These are phyloP conservation scores for Ampelocalamus luodianensis DNA, from an alignment of 176 grass and related monocot genomes.

Conservation along the genomic window DNA sequence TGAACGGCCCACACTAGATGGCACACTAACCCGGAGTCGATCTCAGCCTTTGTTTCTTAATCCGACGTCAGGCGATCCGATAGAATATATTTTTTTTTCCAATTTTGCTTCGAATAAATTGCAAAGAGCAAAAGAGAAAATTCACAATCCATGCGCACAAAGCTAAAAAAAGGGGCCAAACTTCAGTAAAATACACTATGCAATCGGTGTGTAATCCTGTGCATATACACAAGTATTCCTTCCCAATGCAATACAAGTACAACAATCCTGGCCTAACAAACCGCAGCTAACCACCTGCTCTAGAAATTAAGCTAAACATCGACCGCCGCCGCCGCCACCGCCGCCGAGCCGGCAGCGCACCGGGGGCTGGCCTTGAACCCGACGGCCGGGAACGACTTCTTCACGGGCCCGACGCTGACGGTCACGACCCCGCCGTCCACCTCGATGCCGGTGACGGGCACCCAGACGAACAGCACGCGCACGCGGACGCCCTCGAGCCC, in stretches of 20 bases:
- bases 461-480: slow-evolving; percentile 61
- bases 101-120: too few species aligned
- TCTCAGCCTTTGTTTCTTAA: too few species aligned
- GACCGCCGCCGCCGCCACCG: background rate
- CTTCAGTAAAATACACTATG: background rate
- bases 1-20: too few species aligned
- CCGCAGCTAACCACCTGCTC: background rate
- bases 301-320: background rate
- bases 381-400: slow-evolving; percentile 60
- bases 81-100: too few species aligned
- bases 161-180: background rate
- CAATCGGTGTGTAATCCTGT: background rate
- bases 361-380: slow-evolving; percentile 72
- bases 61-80: too few species aligned
- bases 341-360: slow-evolving; percentile 36
- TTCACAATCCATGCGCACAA: too few species aligned
- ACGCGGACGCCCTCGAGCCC: slow-evolving; percentile 68
- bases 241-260: slow-evolving; percentile 20
- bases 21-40: too few species aligned
- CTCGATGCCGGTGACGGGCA: slow-evolving; percentile 66
- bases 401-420: slow-evolving; percentile 57
- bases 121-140: too few species aligned
- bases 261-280: slow-evolving; percentile 18
- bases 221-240: background rate
- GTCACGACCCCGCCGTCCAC: slow-evolving; percentile 51